phyloP scores from a whole-genome alignment of 768 basidiomycete species.

The Mycena olivaceomarginata region DNA sequence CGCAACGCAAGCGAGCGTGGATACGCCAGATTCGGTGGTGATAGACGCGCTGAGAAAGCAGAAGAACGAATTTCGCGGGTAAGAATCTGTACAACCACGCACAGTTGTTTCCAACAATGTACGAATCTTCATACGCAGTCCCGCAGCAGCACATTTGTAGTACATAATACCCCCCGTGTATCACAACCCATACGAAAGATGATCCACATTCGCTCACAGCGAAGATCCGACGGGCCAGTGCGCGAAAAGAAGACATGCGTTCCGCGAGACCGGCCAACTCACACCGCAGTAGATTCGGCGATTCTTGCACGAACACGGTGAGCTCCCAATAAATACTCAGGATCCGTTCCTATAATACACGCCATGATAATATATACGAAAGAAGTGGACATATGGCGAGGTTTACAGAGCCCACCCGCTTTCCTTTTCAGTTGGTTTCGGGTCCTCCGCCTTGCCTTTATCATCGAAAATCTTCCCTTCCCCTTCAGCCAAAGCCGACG shows the following conservation, averaged over 20 bases:
- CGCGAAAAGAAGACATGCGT: too few species aligned
- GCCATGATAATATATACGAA: constrained; percentile 22
- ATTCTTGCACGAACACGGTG: neutral
- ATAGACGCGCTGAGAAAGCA: constrained; percentile 86
- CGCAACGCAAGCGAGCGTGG: constrained; percentile 61
- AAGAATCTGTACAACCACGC: constrained; percentile 46
- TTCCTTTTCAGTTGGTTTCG: neutral
- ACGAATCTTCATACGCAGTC: constrained; percentile 16
- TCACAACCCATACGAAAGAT: neutral
- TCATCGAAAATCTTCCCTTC: constrained; percentile 28
- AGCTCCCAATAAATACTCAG: neutral
- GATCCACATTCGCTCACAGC: too few species aligned
- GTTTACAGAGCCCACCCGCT: constrained; percentile 9
- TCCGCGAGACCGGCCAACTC: too few species aligned
- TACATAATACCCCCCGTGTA: neutral
- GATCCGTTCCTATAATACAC: neutral
- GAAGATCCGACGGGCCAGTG: too few species aligned
- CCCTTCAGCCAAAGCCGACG: constrained; percentile 67
- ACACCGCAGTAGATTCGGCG: too few species aligned
- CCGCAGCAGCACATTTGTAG: constrained; percentile 15
- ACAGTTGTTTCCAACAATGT: neutral
- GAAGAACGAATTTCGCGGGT: constrained; percentile 91
- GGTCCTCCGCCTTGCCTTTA: constrained; percentile 33
- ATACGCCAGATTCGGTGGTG: constrained; percentile 70
- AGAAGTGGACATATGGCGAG: constrained; percentile 13